Evolutionary conservation across 2,329 filamentous ascomycete genomes (phyloP).

Genomic region (Coniella vitis): DNA sequence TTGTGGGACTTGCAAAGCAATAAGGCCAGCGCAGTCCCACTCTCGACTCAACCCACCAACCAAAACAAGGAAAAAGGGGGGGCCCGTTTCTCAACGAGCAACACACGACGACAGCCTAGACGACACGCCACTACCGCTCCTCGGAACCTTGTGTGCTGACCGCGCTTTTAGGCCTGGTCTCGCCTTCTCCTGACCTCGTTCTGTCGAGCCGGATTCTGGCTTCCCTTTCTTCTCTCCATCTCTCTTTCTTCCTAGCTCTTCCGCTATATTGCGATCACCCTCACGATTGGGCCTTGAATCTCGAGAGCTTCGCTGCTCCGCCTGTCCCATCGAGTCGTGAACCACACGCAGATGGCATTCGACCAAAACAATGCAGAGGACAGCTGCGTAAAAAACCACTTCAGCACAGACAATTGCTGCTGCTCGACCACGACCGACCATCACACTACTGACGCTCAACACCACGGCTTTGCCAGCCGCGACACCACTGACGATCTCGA

Average conservation of each 20-base stretch:
- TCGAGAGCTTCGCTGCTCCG: slow-evolving; percentile 2
- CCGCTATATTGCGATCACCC: too few species aligned
- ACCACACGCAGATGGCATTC: slow-evolving; percentile 24
- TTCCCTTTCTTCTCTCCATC: not conserved
- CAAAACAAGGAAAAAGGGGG: not conserved
- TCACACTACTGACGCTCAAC: slow-evolving; percentile 1
- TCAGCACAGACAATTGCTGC: slow-evolving; percentile 5
- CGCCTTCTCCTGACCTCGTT: not conserved
- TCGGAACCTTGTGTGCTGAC: not conserved
- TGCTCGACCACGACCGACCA: slow-evolving; percentile 4
- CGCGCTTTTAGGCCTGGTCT: not conserved
- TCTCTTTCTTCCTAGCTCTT: not conserved
- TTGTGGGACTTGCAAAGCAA: slow-evolving; percentile 11
- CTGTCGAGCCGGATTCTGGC: not conserved
- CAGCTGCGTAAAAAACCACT: slow-evolving; percentile 32
- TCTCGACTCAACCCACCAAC: not conserved
- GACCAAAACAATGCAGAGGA: slow-evolving; percentile 29
- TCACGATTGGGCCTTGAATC: not conserved
- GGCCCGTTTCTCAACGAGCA: not conserved
- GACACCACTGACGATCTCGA: slow-evolving; percentile 13
- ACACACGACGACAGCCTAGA: not conserved
- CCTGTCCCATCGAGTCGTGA: not conserved
- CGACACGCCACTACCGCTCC: not conserved
- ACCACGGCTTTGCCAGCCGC: slow-evolving; percentile 10
- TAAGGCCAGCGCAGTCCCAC: slow-evolving; percentile 8